phyloP scores from a whole-genome alignment of 495 filamentous ascomycete species.

The Talaromyces liani region DNA sequence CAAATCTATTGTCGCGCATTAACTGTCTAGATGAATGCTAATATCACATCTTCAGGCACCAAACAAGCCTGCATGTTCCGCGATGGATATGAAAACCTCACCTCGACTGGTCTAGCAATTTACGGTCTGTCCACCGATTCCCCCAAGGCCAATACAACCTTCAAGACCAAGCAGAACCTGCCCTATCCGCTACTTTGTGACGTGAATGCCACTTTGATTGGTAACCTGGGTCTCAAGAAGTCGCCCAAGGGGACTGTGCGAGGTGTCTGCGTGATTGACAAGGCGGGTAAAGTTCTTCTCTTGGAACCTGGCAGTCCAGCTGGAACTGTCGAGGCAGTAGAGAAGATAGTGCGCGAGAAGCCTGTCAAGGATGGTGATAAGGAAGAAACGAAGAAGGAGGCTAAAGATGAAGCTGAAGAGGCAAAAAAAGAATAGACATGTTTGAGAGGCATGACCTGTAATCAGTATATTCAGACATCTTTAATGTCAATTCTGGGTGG shows the following conservation, averaged over 20 bases:
- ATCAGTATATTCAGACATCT: neutral
- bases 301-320: slow-evolving; percentile 38
- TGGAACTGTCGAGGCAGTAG: slow-evolving; percentile 40
- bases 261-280: slow-evolving; percentile 83
- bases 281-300: slow-evolving; percentile 44
- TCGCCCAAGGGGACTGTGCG: slow-evolving; percentile 65
- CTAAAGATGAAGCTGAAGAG: neutral
- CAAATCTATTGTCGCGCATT: neutral
- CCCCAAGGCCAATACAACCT: slow-evolving; percentile 82
- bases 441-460: neutral
- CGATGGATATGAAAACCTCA: slow-evolving; percentile 69
- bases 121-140: slow-evolving; percentile 85
- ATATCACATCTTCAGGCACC: slow-evolving; percentile 52
- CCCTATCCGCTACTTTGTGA: slow-evolving; percentile 88
- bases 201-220: slow-evolving; percentile 59
- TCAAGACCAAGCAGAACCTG: slow-evolving; percentile 82
- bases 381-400: slow-evolving; percentile 11
- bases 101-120: slow-evolving; percentile 72
- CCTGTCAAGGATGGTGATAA: neutral
- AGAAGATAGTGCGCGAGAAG: slow-evolving; percentile 22
- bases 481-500: neutral
- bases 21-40: neutral
- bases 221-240: slow-evolving; percentile 71
- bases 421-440: neutral
- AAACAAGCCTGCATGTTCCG: slow-evolving; percentile 90